These are phyloP conservation scores for Dipteronia dyeriana DNA, from an alignment of 345 rosid species.

Conservation along the genomic window DNA sequence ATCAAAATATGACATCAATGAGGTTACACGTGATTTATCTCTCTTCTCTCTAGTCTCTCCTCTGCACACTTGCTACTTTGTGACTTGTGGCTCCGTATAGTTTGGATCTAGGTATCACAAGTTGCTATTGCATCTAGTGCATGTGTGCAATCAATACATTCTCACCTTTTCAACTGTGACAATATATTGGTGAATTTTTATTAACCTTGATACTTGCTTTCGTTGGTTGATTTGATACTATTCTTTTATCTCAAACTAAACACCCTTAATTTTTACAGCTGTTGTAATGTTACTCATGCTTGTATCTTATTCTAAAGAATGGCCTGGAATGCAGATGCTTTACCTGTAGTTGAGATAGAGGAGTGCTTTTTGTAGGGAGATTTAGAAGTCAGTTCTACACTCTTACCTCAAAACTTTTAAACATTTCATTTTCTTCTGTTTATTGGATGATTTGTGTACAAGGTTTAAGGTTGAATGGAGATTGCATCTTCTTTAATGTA, in stretches of 20 bases:
- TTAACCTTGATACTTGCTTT: background rate
- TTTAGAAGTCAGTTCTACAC: background rate
- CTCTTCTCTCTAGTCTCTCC: background rate
- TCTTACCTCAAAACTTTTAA: background rate
- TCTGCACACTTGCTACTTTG: too few species aligned
- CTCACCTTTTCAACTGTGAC: too few species aligned
- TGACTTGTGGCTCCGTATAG: background rate
- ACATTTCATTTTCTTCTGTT: background rate
- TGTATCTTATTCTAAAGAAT: background rate
- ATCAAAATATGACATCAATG: conserved; percentile 82
- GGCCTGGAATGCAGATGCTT: background rate
- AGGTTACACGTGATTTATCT: conserved; percentile 46
- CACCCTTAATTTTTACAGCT: background rate
- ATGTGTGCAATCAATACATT: too few species aligned
- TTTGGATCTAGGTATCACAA: too few species aligned
- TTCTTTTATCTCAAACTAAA: background rate
- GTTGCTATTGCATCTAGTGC: background rate
- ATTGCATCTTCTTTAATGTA: background rate
- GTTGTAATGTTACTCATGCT: background rate
- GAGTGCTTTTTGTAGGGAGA: background rate
- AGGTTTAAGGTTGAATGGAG: background rate
- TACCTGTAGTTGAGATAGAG: background rate
- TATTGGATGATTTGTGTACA: background rate
- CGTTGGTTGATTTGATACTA: background rate
- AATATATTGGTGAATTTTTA: too few species aligned